These are phyloP conservation scores for Quercus ilex DNA, from an alignment of 306 rosid species.

Conservation along the genomic window DNA sequence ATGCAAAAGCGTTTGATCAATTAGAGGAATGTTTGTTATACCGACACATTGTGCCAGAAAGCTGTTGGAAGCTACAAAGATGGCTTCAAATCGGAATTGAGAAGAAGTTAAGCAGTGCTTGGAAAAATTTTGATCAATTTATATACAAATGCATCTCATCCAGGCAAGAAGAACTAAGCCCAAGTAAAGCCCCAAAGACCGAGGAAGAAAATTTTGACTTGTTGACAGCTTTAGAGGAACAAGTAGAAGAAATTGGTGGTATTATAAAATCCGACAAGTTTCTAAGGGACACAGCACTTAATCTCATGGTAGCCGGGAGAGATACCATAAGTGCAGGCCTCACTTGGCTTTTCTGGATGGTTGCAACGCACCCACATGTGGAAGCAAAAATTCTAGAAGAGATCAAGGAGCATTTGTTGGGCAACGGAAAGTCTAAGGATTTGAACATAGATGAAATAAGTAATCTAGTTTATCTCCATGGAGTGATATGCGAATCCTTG, in stretches of 20 bases:
- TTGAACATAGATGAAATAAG: neutral
- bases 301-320: constrained; percentile 18
- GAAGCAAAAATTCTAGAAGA: constrained; percentile 26
- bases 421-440: neutral
- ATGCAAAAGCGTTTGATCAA: constrained; percentile 13
- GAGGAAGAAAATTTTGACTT: constrained; percentile 1
- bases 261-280: constrained; percentile 9
- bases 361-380: constrained; percentile 21
- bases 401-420: neutral
- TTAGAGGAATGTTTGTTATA: constrained; percentile 9
- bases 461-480: constrained; percentile 28
- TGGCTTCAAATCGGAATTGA: constrained; percentile 7
- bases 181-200: neutral
- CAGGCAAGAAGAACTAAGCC: no score
- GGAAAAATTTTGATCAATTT: no score
- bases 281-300: constrained; percentile 19
- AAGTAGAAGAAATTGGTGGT: neutral
- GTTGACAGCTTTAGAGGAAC: constrained; percentile 16
- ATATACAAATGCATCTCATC: neutral
- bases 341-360: constrained; percentile 34
- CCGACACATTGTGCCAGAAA: constrained; percentile 15
- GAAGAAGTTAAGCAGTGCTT: neutral
- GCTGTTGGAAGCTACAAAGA: constrained; percentile 1
- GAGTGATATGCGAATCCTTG: constrained; percentile 25
- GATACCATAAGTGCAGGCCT: constrained; percentile 24